Conservation (phyloP, 345 rosid genomes). For the Aquilaria yunnanensis region DNA sequence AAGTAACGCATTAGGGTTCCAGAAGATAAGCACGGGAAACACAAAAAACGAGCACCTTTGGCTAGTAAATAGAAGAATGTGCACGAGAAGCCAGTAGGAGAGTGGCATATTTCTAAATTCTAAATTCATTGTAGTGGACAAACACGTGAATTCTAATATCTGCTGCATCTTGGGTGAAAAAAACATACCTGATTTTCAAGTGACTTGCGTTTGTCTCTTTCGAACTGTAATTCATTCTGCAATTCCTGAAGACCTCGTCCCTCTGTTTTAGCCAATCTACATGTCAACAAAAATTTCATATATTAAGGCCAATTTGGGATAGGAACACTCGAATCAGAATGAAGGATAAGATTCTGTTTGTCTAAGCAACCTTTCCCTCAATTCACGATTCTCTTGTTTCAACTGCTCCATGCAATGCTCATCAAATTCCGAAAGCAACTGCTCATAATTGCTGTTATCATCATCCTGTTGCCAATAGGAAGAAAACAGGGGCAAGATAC, state of each 20-base stretch:
- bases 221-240: slow-evolving; percentile 30
- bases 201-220: slow-evolving; percentile 37
- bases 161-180: slow-evolving; percentile 8
- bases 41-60: neutral
- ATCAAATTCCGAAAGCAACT: slow-evolving; percentile 19
- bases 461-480: slow-evolving; percentile 24
- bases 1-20: neutral
- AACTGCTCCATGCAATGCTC: slow-evolving; percentile 25
- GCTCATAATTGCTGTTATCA: slow-evolving; percentile 3
- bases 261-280: slow-evolving; percentile 36
- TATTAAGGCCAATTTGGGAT: neutral
- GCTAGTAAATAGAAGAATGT: neutral
- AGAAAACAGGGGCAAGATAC: neutral
- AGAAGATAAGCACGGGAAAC: neutral
- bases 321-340: neutral
- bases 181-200: slow-evolving; percentile 53
- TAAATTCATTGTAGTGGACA: too few relatives aligned
- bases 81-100: neutral
- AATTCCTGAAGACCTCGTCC: slow-evolving; percentile 16
- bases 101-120: too few relatives aligned
- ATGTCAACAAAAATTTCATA: neutral
- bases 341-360: neutral
- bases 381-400: slow-evolving; percentile 50
- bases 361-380: slow-evolving; percentile 49
- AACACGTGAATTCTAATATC: neutral